These are phyloP conservation scores for Phytophthora crassamura DNA, from an alignment of 352 stramenopile species.

Conservation along the genomic window DNA sequence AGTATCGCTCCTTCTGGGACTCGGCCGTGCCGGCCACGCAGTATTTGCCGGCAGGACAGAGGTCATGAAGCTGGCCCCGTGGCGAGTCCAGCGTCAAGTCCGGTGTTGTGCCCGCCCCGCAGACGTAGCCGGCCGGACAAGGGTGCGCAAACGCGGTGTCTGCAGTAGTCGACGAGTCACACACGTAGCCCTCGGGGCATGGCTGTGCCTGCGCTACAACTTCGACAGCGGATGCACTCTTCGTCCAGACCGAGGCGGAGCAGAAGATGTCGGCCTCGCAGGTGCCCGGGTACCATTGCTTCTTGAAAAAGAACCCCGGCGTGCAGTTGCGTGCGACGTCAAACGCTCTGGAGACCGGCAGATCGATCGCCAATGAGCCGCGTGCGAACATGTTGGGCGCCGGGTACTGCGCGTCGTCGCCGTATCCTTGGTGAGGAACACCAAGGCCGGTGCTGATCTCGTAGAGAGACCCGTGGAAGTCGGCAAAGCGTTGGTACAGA, in stretches of 20 bases:
- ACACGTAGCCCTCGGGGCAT: slow-evolving; percentile 96
- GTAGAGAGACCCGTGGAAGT: slow-evolving; percentile 95
- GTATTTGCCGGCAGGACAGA: slow-evolving; percentile 92
- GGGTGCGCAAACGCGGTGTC: slow-evolving; percentile 70
- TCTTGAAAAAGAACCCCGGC: slow-evolving; percentile 87
- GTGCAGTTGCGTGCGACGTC: slow-evolving; percentile 95
- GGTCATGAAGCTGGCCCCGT: slow-evolving; percentile 82
- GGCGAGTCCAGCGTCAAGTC: slow-evolving; percentile 91
- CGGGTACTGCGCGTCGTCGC: slow-evolving; percentile 74
- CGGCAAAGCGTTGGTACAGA: slow-evolving; percentile 93
- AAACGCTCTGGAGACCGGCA: slow-evolving; percentile 83
- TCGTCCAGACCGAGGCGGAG: slow-evolving; percentile 43
- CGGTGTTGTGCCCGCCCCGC: slow-evolving; percentile 93
- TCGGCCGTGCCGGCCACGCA: slow-evolving; percentile 90
- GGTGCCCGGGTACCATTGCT: slow-evolving; percentile 95
- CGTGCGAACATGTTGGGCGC: slow-evolving; percentile 86
- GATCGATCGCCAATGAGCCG: slow-evolving; percentile 88
- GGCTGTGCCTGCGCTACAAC: slow-evolving; percentile 86
- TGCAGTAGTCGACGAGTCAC: slow-evolving; percentile 91
- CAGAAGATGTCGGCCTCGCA: slow-evolving; percentile 98
- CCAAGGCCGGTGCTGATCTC: slow-evolving; percentile 87
- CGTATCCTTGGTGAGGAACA: slow-evolving; percentile 94
- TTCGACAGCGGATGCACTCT: slow-evolving; percentile 24
- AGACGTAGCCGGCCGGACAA: slow-evolving; percentile 95
- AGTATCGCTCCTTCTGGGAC: slow-evolving; percentile 74